Base-by-base conservation (phyloP, 2,329 filamentous ascomycete genomes). In the Sclerotinia borealis region DNA sequence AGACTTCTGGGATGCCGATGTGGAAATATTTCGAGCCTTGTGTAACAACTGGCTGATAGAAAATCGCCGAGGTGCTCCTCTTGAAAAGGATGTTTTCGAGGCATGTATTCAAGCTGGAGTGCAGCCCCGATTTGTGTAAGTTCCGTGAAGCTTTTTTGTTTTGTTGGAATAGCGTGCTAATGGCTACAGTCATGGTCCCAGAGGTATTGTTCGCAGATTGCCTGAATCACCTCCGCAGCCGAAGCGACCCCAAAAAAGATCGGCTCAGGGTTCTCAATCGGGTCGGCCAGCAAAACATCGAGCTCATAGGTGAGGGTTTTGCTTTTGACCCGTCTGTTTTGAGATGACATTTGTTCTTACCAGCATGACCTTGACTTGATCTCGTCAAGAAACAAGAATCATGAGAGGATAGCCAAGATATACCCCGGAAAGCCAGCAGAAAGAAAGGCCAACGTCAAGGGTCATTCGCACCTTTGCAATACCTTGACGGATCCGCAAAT, bases 51-150 rank as follows among this genome's bases (percentile, higher is more conserved):
- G 47, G 31, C 4, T 61, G n/a, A 29, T 5, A 10, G 39, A 34
- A 6, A 37, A 41, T 6, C 13, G 36, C 29, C 48, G n/a, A 5
- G 19, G 41, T 22, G 2, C n/a, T 19, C 13, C 19, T 27, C 45
- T 59, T 29, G 4, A 41, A 29, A 51, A 1, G 17, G n/a, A 29
- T 9, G 10, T 29, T 6, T 61, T 61, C 7, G 37, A 41, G 17
- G 59, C 37, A 52, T 41, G 47, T 34, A 45, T 61, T 36, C 27
- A 19, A 19, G 17, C 31, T 9, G 48, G 59, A 10, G 27, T 51
- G 15, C 59, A 61, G 25, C 59, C 59, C n/a, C 48, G 27, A 61
- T 43, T 61, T 19, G 36, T 61, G 59, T 61, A 45, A 52, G 59
- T 61, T 8, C 3, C 8, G 8, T 34, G 17, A 15, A 17, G 17